phyloP scores from a whole-genome alignment of 2,329 filamentous ascomycete genomes.

The Fusarium foetens region DNA sequence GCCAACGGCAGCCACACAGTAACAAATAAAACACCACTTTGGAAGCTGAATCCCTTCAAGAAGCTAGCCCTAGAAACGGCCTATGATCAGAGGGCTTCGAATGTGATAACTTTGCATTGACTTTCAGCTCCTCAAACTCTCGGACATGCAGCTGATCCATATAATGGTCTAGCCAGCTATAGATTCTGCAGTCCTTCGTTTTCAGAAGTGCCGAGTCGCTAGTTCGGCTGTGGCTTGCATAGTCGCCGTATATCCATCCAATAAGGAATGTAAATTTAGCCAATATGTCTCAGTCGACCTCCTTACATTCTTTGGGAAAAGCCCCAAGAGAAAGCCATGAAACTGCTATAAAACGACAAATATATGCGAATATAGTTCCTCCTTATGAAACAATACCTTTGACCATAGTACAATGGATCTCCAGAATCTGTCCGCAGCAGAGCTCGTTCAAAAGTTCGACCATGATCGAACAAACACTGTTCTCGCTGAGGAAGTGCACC shows the following conservation, averaged over 20 bases:
- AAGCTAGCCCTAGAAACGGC: rapidly evolving
- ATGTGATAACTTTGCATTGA: background rate
- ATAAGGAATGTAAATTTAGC: background rate
- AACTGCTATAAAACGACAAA: background rate
- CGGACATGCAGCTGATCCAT: background rate
- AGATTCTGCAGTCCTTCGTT: background rate
- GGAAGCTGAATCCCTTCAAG: background rate
- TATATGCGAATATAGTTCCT: rapidly evolving
- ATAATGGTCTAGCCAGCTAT: background rate
- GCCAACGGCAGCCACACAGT: rapidly evolving
- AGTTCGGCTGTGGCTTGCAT: background rate
- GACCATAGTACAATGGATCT: background rate
- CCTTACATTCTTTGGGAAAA: background rate
- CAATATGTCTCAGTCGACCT: background rate
- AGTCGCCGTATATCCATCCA: background rate
- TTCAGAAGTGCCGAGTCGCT: background rate
- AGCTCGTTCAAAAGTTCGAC: background rate
- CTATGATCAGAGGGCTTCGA: background rate
- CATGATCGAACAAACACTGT: background rate
- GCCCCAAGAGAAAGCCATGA: rapidly evolving
- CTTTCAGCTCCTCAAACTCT: background rate
- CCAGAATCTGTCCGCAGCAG: background rate
- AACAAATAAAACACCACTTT: background rate
- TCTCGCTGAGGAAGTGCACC: background rate
- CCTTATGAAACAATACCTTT: rapidly evolving